Conservation (phyloP, 2,329 filamentous ascomycete species). For the Hypoxylon sp. region DNA sequence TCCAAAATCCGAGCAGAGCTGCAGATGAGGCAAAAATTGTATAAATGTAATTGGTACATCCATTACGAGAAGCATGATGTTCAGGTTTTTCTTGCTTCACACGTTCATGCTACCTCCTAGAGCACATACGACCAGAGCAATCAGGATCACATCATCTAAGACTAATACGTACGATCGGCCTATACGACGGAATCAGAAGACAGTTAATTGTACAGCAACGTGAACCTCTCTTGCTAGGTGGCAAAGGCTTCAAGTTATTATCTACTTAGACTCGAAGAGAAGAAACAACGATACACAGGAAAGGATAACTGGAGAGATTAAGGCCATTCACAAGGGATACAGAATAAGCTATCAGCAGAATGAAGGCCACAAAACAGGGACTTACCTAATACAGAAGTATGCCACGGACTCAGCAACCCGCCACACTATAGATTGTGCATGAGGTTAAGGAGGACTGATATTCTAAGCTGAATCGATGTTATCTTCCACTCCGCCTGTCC, state of each 20-base stretch:
- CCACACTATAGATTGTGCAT: too few species aligned
- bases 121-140: neutral
- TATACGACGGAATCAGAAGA: neutral
- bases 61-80: neutral
- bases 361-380: too few species aligned
- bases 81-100: neutral
- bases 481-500: too few species aligned
- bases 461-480: too few species aligned
- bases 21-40: slow-evolving; percentile 3
- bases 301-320: too few species aligned
- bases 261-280: neutral
- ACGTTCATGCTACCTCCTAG: neutral
- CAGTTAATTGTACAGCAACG: neutral
- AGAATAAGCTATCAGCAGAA: too few species aligned
- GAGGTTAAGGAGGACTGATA: too few species aligned
- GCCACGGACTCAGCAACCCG: too few species aligned
- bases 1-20: slow-evolving; percentile 23
- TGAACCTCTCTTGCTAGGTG: neutral
- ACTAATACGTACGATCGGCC: neutral
- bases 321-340: too few species aligned
- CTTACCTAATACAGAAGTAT: too few species aligned
- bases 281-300: too few species aligned
- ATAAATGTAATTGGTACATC: slow-evolving; percentile 3
- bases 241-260: neutral
- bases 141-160: neutral